Conservation (phyloP, 2,329 filamentous ascomycete species). For the Aspergillus neoniger region DNA sequence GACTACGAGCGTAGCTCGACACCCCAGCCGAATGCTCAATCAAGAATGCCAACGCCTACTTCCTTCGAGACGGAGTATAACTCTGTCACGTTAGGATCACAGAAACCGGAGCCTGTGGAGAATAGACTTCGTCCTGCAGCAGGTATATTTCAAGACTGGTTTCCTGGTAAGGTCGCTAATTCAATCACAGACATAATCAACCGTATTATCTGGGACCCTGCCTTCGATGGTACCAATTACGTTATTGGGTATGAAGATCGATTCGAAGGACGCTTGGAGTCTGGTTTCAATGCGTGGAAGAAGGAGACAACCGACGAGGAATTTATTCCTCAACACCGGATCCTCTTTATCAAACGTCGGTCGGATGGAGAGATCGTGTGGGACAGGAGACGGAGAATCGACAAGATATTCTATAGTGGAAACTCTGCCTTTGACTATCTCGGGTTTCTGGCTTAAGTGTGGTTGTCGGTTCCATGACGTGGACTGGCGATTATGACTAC, state of each 20-base stretch:
- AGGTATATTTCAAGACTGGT: constrained; percentile 10
- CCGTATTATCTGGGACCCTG: constrained; percentile 53
- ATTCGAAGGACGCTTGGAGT: constrained; percentile 54
- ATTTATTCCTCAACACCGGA: constrained; percentile 58
- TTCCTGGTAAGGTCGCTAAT: constrained; percentile 19
- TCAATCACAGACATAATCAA: constrained; percentile 39
- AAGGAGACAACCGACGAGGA: constrained; percentile 57
- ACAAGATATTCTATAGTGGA: constrained; percentile 52
- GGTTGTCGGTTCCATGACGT: too few relatives aligned
- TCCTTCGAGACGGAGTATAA: not conserved
- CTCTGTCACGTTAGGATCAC: not conserved
- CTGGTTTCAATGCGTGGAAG: constrained; percentile 53
- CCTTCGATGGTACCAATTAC: constrained; percentile 48
- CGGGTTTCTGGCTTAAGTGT: constrained; percentile 28
- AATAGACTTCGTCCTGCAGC: constrained; percentile 19
- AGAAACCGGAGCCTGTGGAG: constrained; percentile 11
- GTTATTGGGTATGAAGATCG: constrained; percentile 58
- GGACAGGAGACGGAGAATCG: constrained; percentile 52
- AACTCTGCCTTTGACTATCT: constrained; percentile 35
- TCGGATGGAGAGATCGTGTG: constrained; percentile 49
- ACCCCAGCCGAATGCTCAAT: not conserved
- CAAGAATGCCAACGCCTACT: not conserved
- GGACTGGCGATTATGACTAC: not conserved
- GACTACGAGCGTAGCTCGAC: not conserved
- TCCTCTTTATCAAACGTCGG: constrained; percentile 52